Base-by-base conservation (phyloP, 768 basidiomycete genomes). In the Lanmaoa pseudosensibilis region DNA sequence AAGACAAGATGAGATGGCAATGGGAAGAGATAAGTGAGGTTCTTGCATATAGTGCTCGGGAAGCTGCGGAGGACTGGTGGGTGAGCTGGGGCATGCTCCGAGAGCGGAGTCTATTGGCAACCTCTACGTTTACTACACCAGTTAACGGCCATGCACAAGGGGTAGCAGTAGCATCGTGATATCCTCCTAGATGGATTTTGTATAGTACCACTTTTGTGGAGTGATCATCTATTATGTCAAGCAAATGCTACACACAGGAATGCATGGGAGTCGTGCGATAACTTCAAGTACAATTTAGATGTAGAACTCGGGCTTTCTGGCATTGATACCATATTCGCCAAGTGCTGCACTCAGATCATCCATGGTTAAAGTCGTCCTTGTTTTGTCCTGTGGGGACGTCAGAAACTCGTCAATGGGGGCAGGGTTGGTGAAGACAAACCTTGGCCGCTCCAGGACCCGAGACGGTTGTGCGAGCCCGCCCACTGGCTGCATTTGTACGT, bases 301-400 rank as follows among this genome's bases (percentile, higher is more conserved):
- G 73, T 90, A 98, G 73, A 94, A 98, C 58, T 98, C 94, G 16
- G 96, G 94, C 65, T 97, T 96, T 69, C 89, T 86, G 15, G 92
- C 82, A 62, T 90, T 94, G 65, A 99, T 93, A 6, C 96, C 96
- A 65, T 98, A 97, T 73, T 99, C 97, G n/a, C 82, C 81, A 33
- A 99, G 81, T 2, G 97, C 97, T 6, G 93, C 80, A 56, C 90
- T 91, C 36, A 99, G 79, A 69, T 99, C 97, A 51, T 99, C 97
- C 94, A 98, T 98, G 19, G 93, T 97, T 60, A 99, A 74, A 0
- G 94, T 92, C 39, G 96, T 98, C 59, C 91, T 85, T 39, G 92
- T 94, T 68, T 94, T 91, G 67, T 93, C 92, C 90, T 93, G 57
- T 11, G 18, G 32, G 36, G 16, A 47, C 10, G 39, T 65, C 25